These are phyloP conservation scores for Boletus vinaceobasis DNA, from an alignment of 768 basidiomycete genomes.

Conservation along the genomic window DNA sequence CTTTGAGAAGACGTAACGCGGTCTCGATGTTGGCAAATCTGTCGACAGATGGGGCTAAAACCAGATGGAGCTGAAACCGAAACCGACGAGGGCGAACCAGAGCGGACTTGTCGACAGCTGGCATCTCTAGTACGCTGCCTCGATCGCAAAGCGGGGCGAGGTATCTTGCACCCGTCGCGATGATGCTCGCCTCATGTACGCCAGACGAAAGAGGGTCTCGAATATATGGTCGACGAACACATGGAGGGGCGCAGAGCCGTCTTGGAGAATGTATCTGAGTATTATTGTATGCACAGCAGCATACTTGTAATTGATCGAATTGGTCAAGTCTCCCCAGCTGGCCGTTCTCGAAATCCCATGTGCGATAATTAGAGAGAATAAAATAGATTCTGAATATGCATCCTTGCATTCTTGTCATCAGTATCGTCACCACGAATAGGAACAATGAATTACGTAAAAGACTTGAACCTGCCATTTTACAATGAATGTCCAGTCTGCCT, in stretches of 20 bases:
- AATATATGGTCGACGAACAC: constrained; percentile 43
- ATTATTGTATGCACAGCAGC: background rate
- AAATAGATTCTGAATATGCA: background rate
- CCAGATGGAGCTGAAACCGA: too few species aligned
- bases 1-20: too few species aligned
- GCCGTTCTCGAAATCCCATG: background rate
- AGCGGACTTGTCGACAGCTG: constrained; percentile 14
- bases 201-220: constrained; percentile 32
- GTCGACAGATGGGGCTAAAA: too few species aligned
- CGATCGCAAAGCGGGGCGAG: too few species aligned
- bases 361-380: background rate
- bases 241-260: constrained; percentile 46
- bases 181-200: constrained; percentile 39
- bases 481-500: constrained; percentile 47
- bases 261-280: background rate
- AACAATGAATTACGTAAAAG: background rate
- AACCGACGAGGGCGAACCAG: constrained; percentile 35
- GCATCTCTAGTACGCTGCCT: constrained; percentile 28
- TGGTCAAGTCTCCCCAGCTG: background rate
- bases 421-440: background rate
- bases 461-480: constrained; percentile 2
- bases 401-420: background rate
- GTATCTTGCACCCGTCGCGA: constrained; percentile 47
- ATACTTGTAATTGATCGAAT: background rate
- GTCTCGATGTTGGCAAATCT: too few species aligned